A percentile compares a stretch with the other conserved stretches of the same genome.
phyloP scores from a whole-genome alignment of 495 filamentous ascomycete species.

The Tetracladium marchalianum region DNA sequence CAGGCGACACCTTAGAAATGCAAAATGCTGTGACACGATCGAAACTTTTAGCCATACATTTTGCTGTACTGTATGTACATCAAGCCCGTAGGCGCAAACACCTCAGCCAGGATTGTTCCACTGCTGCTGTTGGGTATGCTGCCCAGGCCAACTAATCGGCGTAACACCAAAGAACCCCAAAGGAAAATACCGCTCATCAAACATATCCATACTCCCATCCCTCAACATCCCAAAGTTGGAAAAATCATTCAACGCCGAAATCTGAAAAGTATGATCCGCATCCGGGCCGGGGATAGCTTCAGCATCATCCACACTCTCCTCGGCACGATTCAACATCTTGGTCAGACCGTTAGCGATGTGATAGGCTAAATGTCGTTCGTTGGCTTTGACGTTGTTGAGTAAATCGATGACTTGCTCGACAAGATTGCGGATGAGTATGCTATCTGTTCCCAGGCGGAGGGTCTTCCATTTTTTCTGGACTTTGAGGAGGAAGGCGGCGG shows the following conservation, averaged over 20 bases:
- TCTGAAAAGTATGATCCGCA: neutral
- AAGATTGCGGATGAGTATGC: neutral
- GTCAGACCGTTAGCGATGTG: neutral
- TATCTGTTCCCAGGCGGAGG: neutral
- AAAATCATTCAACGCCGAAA: too few relatives aligned
- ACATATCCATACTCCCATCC: neutral
- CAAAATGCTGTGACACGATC: too few relatives aligned
- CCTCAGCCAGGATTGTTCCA: too few relatives aligned
- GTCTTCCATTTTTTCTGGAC: neutral
- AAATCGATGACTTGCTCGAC: neutral
- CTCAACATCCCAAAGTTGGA: neutral
- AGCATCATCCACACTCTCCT: neutral
- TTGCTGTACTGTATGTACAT: too few relatives aligned
- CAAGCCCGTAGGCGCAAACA: too few relatives aligned
- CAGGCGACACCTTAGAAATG: too few relatives aligned
- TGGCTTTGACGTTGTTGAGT: neutral
- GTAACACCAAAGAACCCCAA: neutral
- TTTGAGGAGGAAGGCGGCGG: slow-evolving; percentile 22
- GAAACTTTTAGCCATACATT: too few relatives aligned
- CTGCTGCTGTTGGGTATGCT: too few relatives aligned
- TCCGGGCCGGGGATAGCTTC: neutral
- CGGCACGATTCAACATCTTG: neutral
- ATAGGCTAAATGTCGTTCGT: neutral
- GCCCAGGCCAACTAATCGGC: too few relatives aligned
- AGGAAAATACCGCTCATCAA: neutral